phyloP scores from a whole-genome alignment of 2,329 filamentous ascomycete species.

The Neofusicoccum laricinum region DNA sequence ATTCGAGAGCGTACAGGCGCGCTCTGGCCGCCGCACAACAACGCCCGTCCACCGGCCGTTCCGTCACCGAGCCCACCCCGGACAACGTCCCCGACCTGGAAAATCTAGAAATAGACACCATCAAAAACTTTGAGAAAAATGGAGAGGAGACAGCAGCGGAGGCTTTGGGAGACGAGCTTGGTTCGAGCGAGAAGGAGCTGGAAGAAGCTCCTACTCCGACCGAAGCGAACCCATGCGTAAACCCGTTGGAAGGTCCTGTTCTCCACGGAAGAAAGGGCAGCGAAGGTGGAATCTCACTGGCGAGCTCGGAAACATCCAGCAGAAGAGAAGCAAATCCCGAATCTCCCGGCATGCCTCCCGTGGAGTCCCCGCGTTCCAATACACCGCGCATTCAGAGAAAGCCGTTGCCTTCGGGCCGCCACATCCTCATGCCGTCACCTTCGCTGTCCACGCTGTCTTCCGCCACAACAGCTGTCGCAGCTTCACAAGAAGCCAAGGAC shows the following conservation, averaged over 20 bases:
- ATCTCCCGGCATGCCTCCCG: background rate
- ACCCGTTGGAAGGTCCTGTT: background rate
- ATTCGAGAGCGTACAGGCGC: conserved; percentile 31
- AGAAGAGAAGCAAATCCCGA: background rate
- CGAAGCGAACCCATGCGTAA: background rate
- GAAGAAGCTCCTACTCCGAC: background rate
- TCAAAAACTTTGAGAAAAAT: background rate
- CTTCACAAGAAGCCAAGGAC: background rate
- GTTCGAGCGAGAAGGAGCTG: background rate
- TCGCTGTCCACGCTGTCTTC: background rate
- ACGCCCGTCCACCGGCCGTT: background rate
- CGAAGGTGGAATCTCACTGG: background rate
- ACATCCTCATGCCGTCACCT: background rate
- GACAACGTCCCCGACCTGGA: background rate
- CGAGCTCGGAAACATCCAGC: background rate
- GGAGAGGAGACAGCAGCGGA: background rate
- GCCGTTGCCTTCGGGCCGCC: background rate
- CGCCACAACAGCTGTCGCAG: background rate
- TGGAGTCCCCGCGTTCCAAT: background rate
- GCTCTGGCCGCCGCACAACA: conserved; percentile 24
- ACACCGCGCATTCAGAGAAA: background rate
- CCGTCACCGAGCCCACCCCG: background rate
- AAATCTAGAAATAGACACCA: background rate
- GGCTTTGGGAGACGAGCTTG: background rate
- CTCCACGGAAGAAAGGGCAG: background rate